Percentiles rank a stretch among this genome's conserved stretches.
Conservation (phyloP, 1,284 basidiomycete species). For the Stygiomarasmius scandens region DNA sequence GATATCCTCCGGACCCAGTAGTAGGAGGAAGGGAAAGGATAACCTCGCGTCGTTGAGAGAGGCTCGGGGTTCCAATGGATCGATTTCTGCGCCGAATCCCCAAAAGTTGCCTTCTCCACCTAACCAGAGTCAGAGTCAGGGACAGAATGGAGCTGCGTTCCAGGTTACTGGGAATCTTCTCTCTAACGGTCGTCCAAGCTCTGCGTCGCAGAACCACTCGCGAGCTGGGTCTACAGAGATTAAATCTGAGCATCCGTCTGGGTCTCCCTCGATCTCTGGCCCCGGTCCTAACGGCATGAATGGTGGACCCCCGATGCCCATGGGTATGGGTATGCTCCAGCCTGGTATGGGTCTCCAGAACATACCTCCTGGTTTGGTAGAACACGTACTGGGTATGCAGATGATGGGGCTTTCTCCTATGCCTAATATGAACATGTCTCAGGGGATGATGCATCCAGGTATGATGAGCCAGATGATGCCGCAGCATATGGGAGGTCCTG, state of each 20-base stretch:
- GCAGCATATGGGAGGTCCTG: no score
- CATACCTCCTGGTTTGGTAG: background rate
- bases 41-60: background rate
- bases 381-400: background rate
- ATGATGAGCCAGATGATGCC: background rate
- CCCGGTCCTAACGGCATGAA: no score
- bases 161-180: no score
- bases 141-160: background rate
- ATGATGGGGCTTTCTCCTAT: background rate
- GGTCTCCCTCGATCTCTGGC: no score
- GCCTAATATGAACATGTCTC: background rate
- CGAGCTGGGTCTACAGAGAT: no score
- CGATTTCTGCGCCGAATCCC: conserved; percentile 5
- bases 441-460: background rate
- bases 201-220: no score
- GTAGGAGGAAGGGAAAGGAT: background rate
- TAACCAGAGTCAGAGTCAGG: background rate
- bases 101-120: conserved; percentile 8
- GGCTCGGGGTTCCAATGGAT: background rate
- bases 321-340: no score
- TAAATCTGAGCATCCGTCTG: no score
- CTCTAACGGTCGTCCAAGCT: no score
- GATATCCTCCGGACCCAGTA: background rate
- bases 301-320: no score
- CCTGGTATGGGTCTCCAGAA: no score